Percentiles rank a stretch among this genome's conserved stretches.
Evolutionary conservation across 768 basidiomycete species (phyloP).

Genomic region (Solioccasus polychromus): DNA sequence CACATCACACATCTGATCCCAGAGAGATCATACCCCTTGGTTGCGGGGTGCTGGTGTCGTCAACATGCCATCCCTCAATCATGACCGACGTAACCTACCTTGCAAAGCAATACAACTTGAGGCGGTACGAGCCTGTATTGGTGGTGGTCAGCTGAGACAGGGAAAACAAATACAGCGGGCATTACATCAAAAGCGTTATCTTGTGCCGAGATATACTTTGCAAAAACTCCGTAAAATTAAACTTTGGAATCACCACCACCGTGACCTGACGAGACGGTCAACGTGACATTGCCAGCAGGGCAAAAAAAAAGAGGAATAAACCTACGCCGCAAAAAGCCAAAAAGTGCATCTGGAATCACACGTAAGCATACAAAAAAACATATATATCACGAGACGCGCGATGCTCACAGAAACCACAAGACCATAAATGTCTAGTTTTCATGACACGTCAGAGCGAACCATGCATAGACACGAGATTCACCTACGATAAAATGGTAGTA

Average conservation of each 20-base stretch:
- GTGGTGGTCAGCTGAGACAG: background rate
- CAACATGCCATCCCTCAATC: background rate
- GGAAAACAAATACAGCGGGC: background rate
- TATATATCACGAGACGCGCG: background rate
- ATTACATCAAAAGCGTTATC: constrained; percentile 55
- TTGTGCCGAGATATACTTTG: constrained; percentile 56
- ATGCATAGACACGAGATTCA: constrained; percentile 14
- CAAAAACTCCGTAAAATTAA: constrained; percentile 60
- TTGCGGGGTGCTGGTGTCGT: constrained; percentile 46
- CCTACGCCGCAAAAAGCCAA: constrained; percentile 52
- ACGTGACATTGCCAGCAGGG: background rate
- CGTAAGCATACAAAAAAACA: constrained; percentile 8
- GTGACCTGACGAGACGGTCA: constrained; percentile 39
- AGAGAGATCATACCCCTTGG: constrained; percentile 47
- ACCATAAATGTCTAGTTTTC: constrained; percentile 53
- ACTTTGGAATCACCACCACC: constrained; percentile 59
- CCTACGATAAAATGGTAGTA: constrained; percentile 61
- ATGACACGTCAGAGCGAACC: constrained; percentile 10
- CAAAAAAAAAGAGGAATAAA: background rate
- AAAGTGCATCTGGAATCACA: constrained; percentile 44
- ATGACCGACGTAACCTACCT: constrained; percentile 37
- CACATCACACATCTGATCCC: constrained; percentile 52
- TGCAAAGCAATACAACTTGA: constrained; percentile 63
- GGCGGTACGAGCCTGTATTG: constrained; percentile 57
- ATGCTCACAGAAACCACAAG: constrained; percentile 51